Evolutionary conservation across 2,329 filamentous ascomycete species (phyloP).

Genomic region (Aureobasidium uvarum): DNA sequence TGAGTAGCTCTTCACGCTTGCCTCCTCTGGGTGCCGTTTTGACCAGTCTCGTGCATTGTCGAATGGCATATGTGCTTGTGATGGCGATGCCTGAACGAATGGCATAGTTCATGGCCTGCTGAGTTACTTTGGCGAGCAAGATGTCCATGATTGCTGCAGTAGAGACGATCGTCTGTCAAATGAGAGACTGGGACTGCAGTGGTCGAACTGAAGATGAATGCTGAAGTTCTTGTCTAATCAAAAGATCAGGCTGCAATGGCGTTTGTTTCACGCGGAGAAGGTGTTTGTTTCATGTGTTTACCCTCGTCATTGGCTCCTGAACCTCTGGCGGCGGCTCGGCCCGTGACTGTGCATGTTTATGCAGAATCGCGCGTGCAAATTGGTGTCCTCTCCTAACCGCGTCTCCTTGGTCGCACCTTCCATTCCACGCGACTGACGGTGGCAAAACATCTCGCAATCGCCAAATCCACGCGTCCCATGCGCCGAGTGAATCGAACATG

Average conservation of each 20-base stretch:
- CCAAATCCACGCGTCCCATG: constrained; percentile 12
- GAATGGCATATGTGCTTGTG: constrained; percentile 80
- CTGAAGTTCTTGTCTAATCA: not conserved
- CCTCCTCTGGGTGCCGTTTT: constrained; percentile 70
- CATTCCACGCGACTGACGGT: constrained; percentile 21
- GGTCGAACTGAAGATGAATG: not conserved
- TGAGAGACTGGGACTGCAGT: constrained; percentile 7
- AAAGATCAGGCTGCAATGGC: constrained; percentile 18
- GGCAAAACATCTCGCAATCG: constrained; percentile 15
- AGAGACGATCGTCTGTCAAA: not conserved
- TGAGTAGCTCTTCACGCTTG: constrained; percentile 67
- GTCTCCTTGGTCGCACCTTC: constrained; percentile 4
- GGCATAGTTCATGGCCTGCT: constrained; percentile 88
- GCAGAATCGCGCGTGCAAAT: constrained; percentile 3
- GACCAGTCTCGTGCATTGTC: constrained; percentile 74
- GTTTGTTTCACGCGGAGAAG: constrained; percentile 20
- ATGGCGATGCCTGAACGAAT: constrained; percentile 83
- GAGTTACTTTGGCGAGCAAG: constrained; percentile 62
- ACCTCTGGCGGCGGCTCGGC: not conserved
- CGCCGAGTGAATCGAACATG: constrained; percentile 6
- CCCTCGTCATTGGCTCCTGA: constrained; percentile 5
- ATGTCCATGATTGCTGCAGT: constrained; percentile 63
- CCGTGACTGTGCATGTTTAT: constrained; percentile 6
- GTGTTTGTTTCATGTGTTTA: constrained; percentile 26
- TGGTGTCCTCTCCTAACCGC: not conserved